Base-by-base conservation (phyloP, 1,284 basidiomycete species). In the Boletus sp. region DNA sequence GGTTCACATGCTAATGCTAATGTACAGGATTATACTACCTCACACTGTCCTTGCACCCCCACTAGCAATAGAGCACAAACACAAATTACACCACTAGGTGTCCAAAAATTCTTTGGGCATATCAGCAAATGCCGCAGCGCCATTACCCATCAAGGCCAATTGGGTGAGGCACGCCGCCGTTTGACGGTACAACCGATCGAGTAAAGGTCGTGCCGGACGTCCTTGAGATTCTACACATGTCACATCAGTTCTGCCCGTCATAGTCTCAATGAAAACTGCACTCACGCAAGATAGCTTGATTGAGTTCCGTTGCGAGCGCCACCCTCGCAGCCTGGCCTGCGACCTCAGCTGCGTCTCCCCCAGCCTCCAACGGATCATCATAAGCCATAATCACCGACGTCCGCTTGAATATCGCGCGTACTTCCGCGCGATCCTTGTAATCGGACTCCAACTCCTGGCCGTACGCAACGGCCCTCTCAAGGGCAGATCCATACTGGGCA, bases 381-480 rank as follows among this genome's bases (percentile, higher is more conserved):
- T 87, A 94, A 38, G 91, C 90, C 58, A 94, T 83, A 53, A 94
- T 85, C 43, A 88, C 85, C 62, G 92, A 90, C 16, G 91, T 89
- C 56, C 84, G 81, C 65, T 86, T 87, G 69, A 92, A 83, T 56
- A 90, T 78, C 21, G 81, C 77, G 52, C 84, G 82, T 35, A 93
- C 83, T 65, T 86, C 84, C 1, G 83, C 77, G 25, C 89, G 81
- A 68, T 92, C 86, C 38, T 83, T 84, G 75, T 90, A 92, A 60
- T 91, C 85, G 47, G 82, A 80, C 64, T 87, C 83, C 63, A 94
- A 75, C 17, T 77, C 73, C 69, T 89, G 88, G 1, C 93, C 92
- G 66, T 91, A 92, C 27, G 76, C 69, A 57, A 94, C 81, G 1
- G 91, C 88, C 23, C 76, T 79, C 63, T 84, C 83, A 57, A 93